These are phyloP conservation scores for Paecilomyces dactylethromorphus DNA, from an alignment of 2,329 filamentous ascomycete species.

Conservation along the genomic window DNA sequence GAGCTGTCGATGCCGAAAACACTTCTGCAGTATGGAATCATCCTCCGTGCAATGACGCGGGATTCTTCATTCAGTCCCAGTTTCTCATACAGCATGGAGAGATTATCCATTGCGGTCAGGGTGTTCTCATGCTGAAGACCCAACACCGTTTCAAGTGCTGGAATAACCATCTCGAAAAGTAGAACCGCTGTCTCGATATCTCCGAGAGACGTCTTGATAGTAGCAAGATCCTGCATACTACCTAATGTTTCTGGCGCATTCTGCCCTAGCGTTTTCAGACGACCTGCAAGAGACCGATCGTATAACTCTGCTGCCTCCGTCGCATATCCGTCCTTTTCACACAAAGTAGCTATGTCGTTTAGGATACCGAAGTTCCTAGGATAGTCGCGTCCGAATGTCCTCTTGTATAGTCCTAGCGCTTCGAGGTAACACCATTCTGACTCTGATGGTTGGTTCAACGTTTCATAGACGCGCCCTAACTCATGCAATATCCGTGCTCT, in stretches of 20 bases:
- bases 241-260: conserved; percentile 23
- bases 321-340: conserved; percentile 22
- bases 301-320: conserved; percentile 23
- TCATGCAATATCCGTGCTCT: conserved; percentile 20
- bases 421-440: conserved; percentile 22
- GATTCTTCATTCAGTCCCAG: conserved; percentile 21
- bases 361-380: conserved; percentile 20
- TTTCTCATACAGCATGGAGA: conserved; percentile 22
- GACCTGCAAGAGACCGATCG: conserved; percentile 23
- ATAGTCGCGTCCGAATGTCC: conserved; percentile 20
- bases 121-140: conserved; percentile 22
- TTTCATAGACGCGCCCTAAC: conserved; percentile 18
- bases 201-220: conserved; percentile 18
- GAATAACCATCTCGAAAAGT: conserved; percentile 21
- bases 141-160: conserved; percentile 22
- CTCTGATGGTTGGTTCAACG: conserved; percentile 17
- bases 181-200: conserved; percentile 21
- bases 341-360: conserved; percentile 21
- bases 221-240: conserved; percentile 24
- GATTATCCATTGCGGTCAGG: conserved; percentile 21
- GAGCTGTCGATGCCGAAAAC: conserved; percentile 17
- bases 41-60: conserved; percentile 14
- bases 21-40: conserved; percentile 19
- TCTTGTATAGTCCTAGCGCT: conserved; percentile 20
- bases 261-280: conserved; percentile 20